phyloP scores from a whole-genome alignment of 192 early-diverging fungal species.

The Geranomyces variabilis region DNA sequence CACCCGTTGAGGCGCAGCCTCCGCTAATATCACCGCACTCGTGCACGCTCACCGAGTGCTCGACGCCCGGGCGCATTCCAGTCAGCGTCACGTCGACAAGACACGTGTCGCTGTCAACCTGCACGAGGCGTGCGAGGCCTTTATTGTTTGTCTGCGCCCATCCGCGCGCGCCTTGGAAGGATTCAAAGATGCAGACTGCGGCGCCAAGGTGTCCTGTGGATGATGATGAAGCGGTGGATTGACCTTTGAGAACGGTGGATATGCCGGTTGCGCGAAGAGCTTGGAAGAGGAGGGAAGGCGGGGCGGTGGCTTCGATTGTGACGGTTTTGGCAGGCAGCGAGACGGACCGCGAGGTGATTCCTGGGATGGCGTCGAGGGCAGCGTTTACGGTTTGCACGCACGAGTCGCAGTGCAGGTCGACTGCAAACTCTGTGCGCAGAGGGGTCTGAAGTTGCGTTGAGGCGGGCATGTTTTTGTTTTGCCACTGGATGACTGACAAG shows the following conservation, averaged over 20 bases:
- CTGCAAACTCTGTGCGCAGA: constrained; percentile 68
- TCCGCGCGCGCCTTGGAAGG: constrained; percentile 35
- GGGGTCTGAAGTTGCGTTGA: constrained; percentile 22
- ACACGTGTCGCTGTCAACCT: constrained; percentile 69
- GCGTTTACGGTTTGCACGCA: constrained; percentile 72
- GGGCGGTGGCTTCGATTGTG: constrained; percentile 70
- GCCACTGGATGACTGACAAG: no score
- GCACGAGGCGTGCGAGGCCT: constrained; percentile 82
- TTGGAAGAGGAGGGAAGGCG: constrained; percentile 66
- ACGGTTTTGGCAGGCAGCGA: constrained; percentile 73
- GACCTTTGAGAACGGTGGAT: constrained; percentile 76
- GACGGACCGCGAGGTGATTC: constrained; percentile 67
- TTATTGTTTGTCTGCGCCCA: constrained; percentile 51
- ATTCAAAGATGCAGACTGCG: constrained; percentile 89
- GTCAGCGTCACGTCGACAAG: constrained; percentile 82
- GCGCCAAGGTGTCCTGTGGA: constrained; percentile 73
- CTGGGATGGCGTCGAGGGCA: constrained; percentile 53
- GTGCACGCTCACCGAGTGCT: constrained; percentile 65
- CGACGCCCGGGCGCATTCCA: constrained; percentile 21
- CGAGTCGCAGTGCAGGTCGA: constrained; percentile 82
- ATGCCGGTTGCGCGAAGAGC: constrained; percentile 75
- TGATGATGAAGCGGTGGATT: constrained; percentile 49
- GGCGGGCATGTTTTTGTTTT: no score
- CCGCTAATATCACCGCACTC: constrained; percentile 78
- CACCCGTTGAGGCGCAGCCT: constrained; percentile 58